A percentile compares a stretch with the other conserved stretches of the same genome.
These are phyloP conservation scores for Beauveria brongniartii DNA, from an alignment of 2,329 filamentous ascomycete genomes.

Conservation along the genomic window DNA sequence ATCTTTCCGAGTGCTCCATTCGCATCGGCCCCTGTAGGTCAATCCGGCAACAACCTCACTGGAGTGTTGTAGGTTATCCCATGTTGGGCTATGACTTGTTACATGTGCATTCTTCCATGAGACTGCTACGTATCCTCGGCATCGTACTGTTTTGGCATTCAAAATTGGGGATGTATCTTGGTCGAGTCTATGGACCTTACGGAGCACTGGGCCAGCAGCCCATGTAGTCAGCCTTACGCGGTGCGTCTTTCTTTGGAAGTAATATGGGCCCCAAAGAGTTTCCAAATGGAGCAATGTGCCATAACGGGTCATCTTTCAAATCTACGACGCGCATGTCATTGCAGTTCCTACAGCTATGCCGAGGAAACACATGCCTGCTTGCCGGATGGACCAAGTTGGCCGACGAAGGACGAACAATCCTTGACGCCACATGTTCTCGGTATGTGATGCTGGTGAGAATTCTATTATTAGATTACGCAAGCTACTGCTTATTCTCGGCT, in stretches of 20 bases:
- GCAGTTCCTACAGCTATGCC: too few species aligned
- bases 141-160: neutral
- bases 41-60: neutral
- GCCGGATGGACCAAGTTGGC: too few species aligned
- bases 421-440: too few species aligned
- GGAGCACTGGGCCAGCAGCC: neutral
- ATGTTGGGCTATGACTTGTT: neutral
- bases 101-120: neutral
- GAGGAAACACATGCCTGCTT: too few species aligned
- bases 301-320: too few species aligned
- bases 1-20: neutral
- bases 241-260: neutral
- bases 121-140: neutral
- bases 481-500: too few species aligned
- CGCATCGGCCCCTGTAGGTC: neutral
- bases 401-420: too few species aligned
- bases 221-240: neutral
- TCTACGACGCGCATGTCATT: too few species aligned
- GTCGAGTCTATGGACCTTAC: neutral
- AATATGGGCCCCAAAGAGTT: neutral
- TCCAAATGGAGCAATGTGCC: neutral
- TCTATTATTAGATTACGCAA: too few species aligned
- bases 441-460: too few species aligned
- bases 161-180: neutral
- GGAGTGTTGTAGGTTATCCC: neutral